Conservation (phyloP, 1,139 yeast genomes). For the Pichia sorboxylosa region DNA sequence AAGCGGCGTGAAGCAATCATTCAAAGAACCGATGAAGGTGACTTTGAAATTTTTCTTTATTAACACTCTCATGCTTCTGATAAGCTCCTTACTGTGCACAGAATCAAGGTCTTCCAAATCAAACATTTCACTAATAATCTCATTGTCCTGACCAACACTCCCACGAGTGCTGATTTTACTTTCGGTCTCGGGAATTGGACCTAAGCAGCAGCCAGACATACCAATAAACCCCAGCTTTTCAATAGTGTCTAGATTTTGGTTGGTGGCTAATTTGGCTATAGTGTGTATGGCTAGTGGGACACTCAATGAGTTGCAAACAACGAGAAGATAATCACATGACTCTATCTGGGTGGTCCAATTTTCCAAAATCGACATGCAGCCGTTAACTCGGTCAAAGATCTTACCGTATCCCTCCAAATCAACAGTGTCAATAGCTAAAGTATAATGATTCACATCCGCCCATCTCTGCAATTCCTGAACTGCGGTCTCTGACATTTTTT, state of each 20-base stretch:
- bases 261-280: slow-evolving; percentile 26
- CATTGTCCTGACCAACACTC: slow-evolving; percentile 35
- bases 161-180: slow-evolving; percentile 32
- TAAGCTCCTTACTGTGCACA: slow-evolving; percentile 25
- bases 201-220: slow-evolving; percentile 35
- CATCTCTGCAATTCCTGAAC: slow-evolving; percentile 30
- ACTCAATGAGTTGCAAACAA: slow-evolving; percentile 37
- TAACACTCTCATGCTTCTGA: slow-evolving; percentile 26
- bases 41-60: slow-evolving; percentile 35
- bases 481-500: slow-evolving; percentile 28
- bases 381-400: slow-evolving; percentile 31
- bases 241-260: slow-evolving; percentile 14
- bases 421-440: slow-evolving; percentile 31
- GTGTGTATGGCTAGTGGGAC: slow-evolving; percentile 35
- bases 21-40: slow-evolving; percentile 36
- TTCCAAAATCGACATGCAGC: slow-evolving; percentile 27
- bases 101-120: slow-evolving; percentile 34
- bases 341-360: slow-evolving; percentile 33
- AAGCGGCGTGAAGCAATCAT: slow-evolving; percentile 36
- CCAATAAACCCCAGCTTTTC: slow-evolving; percentile 31
- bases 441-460: slow-evolving; percentile 26
- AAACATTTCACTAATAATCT: slow-evolving; percentile 36
- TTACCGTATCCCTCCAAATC: slow-evolving; percentile 45
- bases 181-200: slow-evolving; percentile 35
- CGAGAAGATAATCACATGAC: slow-evolving; percentile 32